A percentile compares a stretch with the other conserved stretches of the same genome.
Conservation (phyloP, 352 stramenopile genomes). For the Phytophthora rubi region DNA sequence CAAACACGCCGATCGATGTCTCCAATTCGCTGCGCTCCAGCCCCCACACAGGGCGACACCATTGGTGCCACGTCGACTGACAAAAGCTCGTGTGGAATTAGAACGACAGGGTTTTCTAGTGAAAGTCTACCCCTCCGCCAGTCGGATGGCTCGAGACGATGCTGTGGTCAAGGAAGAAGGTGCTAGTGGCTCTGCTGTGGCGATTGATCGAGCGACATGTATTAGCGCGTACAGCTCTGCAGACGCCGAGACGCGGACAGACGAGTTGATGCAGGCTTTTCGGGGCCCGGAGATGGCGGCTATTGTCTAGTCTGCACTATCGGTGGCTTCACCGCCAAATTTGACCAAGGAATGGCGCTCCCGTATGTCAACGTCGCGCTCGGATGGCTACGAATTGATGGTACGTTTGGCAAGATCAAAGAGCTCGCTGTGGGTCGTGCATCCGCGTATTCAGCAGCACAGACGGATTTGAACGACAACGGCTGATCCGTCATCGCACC, state of each 20-base stretch:
- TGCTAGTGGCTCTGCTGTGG: conserved; percentile 10
- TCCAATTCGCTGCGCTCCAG: conserved; percentile 23
- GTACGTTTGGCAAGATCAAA: conserved; percentile 53
- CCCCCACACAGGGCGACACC: conserved; percentile 45
- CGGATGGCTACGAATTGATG: conserved; percentile 50
- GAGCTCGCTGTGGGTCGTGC: conserved; percentile 61
- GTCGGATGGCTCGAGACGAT: conserved; percentile 42
- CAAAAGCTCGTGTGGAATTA: conserved; percentile 43
- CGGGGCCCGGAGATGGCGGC: conserved; percentile 41
- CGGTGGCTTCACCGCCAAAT: conserved; percentile 59
- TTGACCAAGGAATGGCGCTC: conserved; percentile 62
- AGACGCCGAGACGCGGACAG: conserved; percentile 44
- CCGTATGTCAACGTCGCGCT: conserved; percentile 55
- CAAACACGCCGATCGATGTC: conserved; percentile 5
- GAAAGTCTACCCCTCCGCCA: conserved; percentile 56
- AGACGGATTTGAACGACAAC: conserved; percentile 51
- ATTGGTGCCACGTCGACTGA: conserved; percentile 57
- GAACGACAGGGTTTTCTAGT: conserved; percentile 48
- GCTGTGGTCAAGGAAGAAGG: conserved; percentile 1
- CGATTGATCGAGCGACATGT: conserved; percentile 17
- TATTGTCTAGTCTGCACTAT: conserved; percentile 68
- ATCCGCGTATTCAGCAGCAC: conserved; percentile 45
- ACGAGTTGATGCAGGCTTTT: conserved; percentile 66
- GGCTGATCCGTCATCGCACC: conserved; percentile 62
- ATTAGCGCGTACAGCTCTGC: conserved; percentile 51